Evolutionary conservation across 306 rosid genomes (phyloP).

Genomic region (Trichosanthes cucumerina): DNA sequence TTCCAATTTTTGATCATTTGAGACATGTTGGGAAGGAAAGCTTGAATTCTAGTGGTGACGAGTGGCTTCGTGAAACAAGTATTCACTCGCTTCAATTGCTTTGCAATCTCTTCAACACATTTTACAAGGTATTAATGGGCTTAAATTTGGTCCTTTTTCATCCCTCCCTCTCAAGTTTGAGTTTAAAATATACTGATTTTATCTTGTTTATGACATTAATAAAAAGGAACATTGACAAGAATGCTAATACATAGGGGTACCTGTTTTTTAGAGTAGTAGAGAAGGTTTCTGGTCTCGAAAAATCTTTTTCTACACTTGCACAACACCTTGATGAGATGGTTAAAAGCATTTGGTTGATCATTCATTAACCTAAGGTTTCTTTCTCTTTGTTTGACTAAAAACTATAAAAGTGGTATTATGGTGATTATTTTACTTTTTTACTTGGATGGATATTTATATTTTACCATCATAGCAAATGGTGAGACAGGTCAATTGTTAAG

Average conservation of each 20-base stretch:
- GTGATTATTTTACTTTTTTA: background rate
- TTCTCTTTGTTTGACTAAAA: background rate
- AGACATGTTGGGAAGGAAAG: conserved; percentile 92
- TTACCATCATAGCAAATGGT: background rate
- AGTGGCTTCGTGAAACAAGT: conserved; percentile 87
- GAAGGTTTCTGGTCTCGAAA: background rate
- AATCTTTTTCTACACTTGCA: background rate
- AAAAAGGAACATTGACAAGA: background rate
- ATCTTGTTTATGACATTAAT: background rate
- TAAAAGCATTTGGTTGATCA: background rate
- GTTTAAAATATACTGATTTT: background rate
- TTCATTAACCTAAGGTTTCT: background rate
- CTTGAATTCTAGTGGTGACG: conserved; percentile 56
- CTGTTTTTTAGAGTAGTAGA: background rate
- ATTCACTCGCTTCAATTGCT: conserved; percentile 95
- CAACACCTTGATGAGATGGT: background rate
- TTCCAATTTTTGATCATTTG: conserved; percentile 98
- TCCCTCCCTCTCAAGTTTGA: background rate
- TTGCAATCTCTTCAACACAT: conserved; percentile 97
- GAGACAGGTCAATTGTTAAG: background rate
- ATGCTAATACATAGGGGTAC: background rate
- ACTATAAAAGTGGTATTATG: background rate
- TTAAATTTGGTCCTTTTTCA: background rate
- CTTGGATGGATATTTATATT: background rate
- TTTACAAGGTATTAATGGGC: conserved; percentile 63